Percentiles rank a stretch among this genome's conserved stretches.
These are phyloP conservation scores for Colletotrichum sublineola DNA, from an alignment of 2,329 filamentous ascomycete species.

Conservation along the genomic window DNA sequence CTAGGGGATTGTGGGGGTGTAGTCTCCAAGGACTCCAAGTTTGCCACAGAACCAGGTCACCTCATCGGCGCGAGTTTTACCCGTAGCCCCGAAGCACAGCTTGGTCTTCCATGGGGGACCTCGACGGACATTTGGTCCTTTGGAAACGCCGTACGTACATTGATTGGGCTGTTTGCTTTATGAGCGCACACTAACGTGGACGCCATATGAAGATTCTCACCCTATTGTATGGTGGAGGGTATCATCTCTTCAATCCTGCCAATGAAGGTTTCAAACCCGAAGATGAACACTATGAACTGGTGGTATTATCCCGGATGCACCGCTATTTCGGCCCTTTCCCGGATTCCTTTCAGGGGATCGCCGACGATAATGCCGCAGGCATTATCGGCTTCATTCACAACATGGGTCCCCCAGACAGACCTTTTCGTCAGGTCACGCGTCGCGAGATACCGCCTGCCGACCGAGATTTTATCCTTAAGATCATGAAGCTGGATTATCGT, in stretches of 20 bases:
- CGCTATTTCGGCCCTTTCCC: constrained; percentile 14
- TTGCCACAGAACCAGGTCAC: constrained; percentile 4
- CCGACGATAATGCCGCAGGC: not conserved
- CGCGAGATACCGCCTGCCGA: constrained; percentile 11
- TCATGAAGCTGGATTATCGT: constrained; percentile 10
- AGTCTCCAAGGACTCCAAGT: constrained; percentile 1
- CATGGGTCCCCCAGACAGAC: constrained; percentile 4
- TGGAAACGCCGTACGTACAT: not conserved
- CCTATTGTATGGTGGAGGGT: constrained; percentile 7
- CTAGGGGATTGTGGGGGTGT: constrained; percentile 12
- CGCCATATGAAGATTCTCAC: not conserved
- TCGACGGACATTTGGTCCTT: constrained; percentile 6
- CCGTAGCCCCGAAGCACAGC: constrained; percentile 45
- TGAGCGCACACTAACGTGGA: not conserved
- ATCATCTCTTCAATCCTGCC: constrained; percentile 11
- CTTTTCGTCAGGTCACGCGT: not conserved
- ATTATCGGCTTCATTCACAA: constrained; percentile 12
- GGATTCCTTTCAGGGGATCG: constrained; percentile 7
- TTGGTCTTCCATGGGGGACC: not conserved
- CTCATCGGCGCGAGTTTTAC: constrained; percentile 44
- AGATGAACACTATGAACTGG: constrained; percentile 3
- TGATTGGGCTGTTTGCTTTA: not conserved
- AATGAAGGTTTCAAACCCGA: not conserved
- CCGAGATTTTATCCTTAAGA: constrained; percentile 9
- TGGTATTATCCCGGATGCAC: constrained; percentile 11